Base-by-base conservation (phyloP, 1,139 yeast genomes). In the Eremothecium cymbalariae region DNA sequence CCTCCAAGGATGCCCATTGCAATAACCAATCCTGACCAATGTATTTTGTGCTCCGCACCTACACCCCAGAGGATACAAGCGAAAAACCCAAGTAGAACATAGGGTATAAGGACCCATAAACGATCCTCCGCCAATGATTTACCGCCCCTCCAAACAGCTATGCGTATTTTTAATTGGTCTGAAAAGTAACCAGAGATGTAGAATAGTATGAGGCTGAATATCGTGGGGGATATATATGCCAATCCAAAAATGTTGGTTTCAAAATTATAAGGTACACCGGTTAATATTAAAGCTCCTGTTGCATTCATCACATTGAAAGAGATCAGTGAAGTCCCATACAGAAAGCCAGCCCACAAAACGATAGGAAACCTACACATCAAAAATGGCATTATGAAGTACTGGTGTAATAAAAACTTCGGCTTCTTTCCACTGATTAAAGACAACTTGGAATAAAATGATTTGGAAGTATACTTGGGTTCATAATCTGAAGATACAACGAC, bases 281-380 rank as follows among this genome's bases (percentile, higher is more conserved):
- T 51, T 29, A 72, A 47, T 33, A 69, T 54, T 28, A 57, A 43
- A 21, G 69, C 53, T 45, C 63, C 56, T 25, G 74, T 64, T 31
- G 65, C 68, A 49, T 70, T 72, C 39, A 71, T 59, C 23, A 72
- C 67, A 33, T 70, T 67, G 48, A 68, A 71, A 72, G 74, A 72
- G 37, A 68, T 65, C 21, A 77, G 66, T 34, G 78, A 77, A 12
- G 75, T 64, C 3, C 85, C 86, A 48, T 77, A 77, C 17, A 72
- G 57, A 37, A 74, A 53, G 2, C 84, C 84, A 33, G 74, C 69
- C 72, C 77, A 77, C 13, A 75, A 45, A 13, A 77, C 69, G 8
- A 72, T 66, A 5, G 86, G 85, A 47, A 75, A 73, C 25, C 42
- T 53, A 5, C 63, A 47, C 50, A 65, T 55, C 45, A 65, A 52